Base-by-base conservation (phyloP, 2,329 filamentous ascomycete genomes). In the Calcarisporium arbuscula region DNA sequence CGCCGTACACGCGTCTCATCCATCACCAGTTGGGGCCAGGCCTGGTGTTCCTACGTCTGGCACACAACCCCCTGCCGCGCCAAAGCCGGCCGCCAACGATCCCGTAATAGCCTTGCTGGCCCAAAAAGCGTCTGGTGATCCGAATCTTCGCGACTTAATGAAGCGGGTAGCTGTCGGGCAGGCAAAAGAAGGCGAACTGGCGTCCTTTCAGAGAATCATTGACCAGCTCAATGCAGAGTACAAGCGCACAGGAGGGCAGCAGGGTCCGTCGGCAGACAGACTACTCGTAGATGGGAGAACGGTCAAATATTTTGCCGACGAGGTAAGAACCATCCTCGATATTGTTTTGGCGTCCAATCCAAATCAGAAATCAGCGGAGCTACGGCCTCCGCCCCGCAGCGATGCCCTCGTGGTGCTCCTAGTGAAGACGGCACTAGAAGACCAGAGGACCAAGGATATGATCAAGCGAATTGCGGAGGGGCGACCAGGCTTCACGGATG, bases 101-200 rank as follows among this genome's bases (percentile, higher is more conserved):
- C 85, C 85, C 1, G 86, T 92, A 28, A 90, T 92, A 36, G 80
- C 87, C 32, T 78, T 84, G 43, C 64, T 92, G 18, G 85, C 85
- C 0, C 81, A 85, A 48, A 77, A 77, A 44, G 85, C 85, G 6
- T 83, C 82, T 0, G 77, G 75, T 18, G 82, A 92, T 51, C 72
- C 78, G 1, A 71, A 82, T 36, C 64, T 92, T 8, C 80, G 87
- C 38, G 78, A 82, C 22, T 65, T 92, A 0, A 92, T 92, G 85
- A 86, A 86, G 54, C 77, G 85, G 34, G 85, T 92, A 1, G 85
- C 85, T 0, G 78, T 80, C 19, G 85, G 85, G 2, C 73, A 81
- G 45, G 85, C 85, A 1, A 77, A 74, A 10, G 72, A 77, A 23
- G 73, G 78, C 11, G 83, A 92, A 53, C 62, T 92, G 10, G 77